These are phyloP conservation scores for Gracilaria gracilis DNA, from an alignment of 23 red algal species.

Conservation along the genomic window DNA sequence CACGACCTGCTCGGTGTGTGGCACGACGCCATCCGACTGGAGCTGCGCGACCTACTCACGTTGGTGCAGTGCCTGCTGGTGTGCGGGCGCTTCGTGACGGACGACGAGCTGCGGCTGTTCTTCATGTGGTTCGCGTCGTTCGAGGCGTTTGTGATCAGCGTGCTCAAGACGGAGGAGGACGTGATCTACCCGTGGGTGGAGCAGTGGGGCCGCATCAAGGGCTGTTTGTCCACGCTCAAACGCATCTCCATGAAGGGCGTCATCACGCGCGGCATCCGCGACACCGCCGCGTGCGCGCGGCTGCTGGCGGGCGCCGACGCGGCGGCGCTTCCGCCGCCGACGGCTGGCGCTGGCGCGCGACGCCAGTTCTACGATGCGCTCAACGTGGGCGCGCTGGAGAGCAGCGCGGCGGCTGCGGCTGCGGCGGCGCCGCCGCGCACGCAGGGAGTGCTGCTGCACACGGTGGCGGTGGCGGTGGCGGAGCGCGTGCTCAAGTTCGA, in stretches of 20 bases:
- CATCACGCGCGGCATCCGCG: conserved; percentile 56
- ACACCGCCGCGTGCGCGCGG: conserved; percentile 32
- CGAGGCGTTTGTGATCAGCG: conserved; percentile 41
- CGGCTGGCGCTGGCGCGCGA: not conserved
- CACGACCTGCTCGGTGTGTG: conserved; percentile 26
- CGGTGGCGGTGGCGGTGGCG: not conserved
- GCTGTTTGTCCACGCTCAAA: conserved; percentile 10
- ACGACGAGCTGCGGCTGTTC: conserved; percentile 14
- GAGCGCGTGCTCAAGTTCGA: not conserved
- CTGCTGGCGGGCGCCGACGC: not conserved
- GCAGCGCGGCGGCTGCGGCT: not conserved
- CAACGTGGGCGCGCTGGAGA: not conserved
- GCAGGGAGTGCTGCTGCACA: not conserved
- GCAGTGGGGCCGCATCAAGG: conserved; percentile 64
- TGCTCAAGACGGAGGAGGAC: conserved; percentile 62
- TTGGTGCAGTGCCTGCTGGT: not conserved
- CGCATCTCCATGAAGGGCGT: conserved; percentile 25
- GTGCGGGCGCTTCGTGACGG: not conserved
- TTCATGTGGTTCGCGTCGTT: conserved; percentile 58
- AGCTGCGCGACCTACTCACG: conserved; percentile 21
- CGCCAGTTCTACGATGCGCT: no score
- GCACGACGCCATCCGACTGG: conserved; percentile 51
- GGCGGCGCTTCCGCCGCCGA: not conserved
- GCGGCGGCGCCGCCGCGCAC: not conserved
- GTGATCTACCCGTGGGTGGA: conserved; percentile 53